Evolutionary conservation across 805 yeast genomes (phyloP).

Genomic region (Limtongia smithiae): DNA sequence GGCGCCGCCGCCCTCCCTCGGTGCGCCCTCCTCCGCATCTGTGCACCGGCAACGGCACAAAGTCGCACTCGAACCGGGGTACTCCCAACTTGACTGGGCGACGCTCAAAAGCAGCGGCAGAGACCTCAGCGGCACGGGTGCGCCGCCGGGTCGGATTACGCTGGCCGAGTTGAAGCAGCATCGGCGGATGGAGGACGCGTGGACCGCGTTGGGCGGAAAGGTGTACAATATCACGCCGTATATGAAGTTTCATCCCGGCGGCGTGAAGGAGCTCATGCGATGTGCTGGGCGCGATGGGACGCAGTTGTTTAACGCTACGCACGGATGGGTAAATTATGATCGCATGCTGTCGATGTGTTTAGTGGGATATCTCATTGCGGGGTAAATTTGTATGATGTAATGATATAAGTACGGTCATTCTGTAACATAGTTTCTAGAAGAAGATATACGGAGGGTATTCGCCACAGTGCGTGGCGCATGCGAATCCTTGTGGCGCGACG

Average conservation of each 20-base stretch:
- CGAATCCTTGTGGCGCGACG: too few relatives aligned
- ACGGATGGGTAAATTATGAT: constrained; percentile 80
- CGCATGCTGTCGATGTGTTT: constrained; percentile 73
- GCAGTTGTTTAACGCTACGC: constrained; percentile 50
- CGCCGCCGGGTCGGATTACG: constrained; percentile 37
- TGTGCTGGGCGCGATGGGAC: constrained; percentile 87
- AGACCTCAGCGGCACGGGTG: constrained; percentile 43
- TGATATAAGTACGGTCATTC: too few relatives aligned
- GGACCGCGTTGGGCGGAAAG: constrained; percentile 77
- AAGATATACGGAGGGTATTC: too few relatives aligned
- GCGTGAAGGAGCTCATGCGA: constrained; percentile 67
- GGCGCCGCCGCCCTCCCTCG: background rate
- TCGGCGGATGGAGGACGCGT: constrained; percentile 60
- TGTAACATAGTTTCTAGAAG: background rate
- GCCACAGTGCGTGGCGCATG: too few relatives aligned
- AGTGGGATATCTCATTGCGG: constrained; percentile 50
- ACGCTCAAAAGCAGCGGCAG: constrained; percentile 47
- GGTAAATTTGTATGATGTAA: background rate
- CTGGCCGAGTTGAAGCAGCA: constrained; percentile 60
- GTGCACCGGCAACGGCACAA: constrained; percentile 42
- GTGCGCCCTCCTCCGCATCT: background rate
- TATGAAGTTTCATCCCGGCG: constrained; percentile 89
- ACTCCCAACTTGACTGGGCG: constrained; percentile 88
- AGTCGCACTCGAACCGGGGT: constrained; percentile 69
- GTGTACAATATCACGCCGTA: constrained; percentile 87